Percentiles rank a stretch among this genome's conserved stretches.
Conservation (phyloP, 2,329 filamentous ascomycete genomes). For the Colletotrichum shisoi region DNA sequence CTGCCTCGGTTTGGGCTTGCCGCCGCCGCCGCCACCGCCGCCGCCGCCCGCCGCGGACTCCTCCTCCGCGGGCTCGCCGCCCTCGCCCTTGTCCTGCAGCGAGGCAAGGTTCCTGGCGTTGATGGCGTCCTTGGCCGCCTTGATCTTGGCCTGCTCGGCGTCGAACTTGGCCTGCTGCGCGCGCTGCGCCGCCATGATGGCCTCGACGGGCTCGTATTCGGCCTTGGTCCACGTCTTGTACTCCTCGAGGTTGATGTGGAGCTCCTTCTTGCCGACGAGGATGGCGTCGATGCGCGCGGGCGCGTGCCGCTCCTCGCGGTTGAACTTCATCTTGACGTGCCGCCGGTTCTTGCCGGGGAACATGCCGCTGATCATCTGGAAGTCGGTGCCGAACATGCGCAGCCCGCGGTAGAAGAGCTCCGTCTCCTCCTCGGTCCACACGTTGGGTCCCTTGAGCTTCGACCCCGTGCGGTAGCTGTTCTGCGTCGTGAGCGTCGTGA, state of each 20-base stretch:
- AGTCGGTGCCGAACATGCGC: slow-evolving; percentile 81
- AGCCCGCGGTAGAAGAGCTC: slow-evolving; percentile 79
- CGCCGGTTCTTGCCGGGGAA: slow-evolving; percentile 75
- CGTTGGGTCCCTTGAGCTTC: slow-evolving; percentile 69
- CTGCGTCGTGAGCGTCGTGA: slow-evolving; percentile 74
- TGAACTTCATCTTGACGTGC: slow-evolving; percentile 83
- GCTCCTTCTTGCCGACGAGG: slow-evolving; percentile 67
- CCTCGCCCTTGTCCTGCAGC: slow-evolving; percentile 55
- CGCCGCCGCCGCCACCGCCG: neutral
- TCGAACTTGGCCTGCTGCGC: slow-evolving; percentile 57
- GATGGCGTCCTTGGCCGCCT: slow-evolving; percentile 58
- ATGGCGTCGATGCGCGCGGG: slow-evolving; percentile 70
- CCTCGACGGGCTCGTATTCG: slow-evolving; percentile 64
- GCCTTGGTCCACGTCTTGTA: slow-evolving; percentile 61
- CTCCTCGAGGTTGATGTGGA: slow-evolving; percentile 67
- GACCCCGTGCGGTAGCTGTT: slow-evolving; percentile 69
- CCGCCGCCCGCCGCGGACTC: slow-evolving; percentile 26
- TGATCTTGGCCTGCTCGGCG: slow-evolving; percentile 53
- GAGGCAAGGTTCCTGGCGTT: slow-evolving; percentile 59
- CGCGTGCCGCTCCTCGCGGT: slow-evolving; percentile 75
- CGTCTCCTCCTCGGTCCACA: slow-evolving; percentile 76
- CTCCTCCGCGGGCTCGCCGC: slow-evolving; percentile 35
- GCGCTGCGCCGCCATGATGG: slow-evolving; percentile 64
- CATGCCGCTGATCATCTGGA: slow-evolving; percentile 79
- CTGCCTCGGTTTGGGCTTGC: slow-evolving; percentile 7